Evolutionary conservation across 2,329 filamentous ascomycete species (phyloP).

Genomic region (Fusarium piperis): DNA sequence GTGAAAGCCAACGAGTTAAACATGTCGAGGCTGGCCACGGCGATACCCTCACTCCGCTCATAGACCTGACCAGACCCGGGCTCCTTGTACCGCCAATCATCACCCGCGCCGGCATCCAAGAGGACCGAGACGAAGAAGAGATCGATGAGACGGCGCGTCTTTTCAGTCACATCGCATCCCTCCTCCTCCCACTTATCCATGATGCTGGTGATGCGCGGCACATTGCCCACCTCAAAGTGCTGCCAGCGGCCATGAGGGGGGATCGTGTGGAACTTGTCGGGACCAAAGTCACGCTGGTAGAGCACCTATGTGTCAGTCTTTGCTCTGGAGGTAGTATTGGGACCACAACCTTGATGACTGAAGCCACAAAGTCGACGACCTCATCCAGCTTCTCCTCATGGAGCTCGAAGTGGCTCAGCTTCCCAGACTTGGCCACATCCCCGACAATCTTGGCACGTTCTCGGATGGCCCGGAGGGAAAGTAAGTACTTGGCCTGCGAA

Average conservation of each 20-base stretch:
- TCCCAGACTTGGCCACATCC: slow-evolving; percentile 49
- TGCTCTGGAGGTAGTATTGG: neutral
- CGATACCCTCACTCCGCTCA: slow-evolving; percentile 60
- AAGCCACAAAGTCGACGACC: slow-evolving; percentile 54
- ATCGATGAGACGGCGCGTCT: slow-evolving; percentile 65
- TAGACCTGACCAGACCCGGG: slow-evolving; percentile 47
- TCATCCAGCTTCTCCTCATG: slow-evolving; percentile 49
- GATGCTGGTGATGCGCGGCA: slow-evolving; percentile 58
- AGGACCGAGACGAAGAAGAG: slow-evolving; percentile 70
- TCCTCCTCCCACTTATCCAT: slow-evolving; percentile 56
- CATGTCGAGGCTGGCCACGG: slow-evolving; percentile 61
- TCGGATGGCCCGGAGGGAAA: slow-evolving; percentile 49
- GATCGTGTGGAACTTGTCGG: slow-evolving; percentile 56
- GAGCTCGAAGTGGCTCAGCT: slow-evolving; percentile 55
- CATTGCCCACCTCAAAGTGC: slow-evolving; percentile 67
- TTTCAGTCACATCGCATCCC: slow-evolving; percentile 53
- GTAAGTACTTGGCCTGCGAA: slow-evolving; percentile 43
- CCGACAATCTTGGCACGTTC: slow-evolving; percentile 47
- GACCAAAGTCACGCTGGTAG: slow-evolving; percentile 60
- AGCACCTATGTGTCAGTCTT: neutral
- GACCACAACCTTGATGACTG: slow-evolving; percentile 53
- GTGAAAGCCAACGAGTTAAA: slow-evolving; percentile 55
- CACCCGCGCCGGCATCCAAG: slow-evolving; percentile 64
- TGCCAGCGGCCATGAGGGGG: slow-evolving; percentile 70
- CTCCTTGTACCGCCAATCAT: slow-evolving; percentile 59